Conservation (phyloP, 495 filamentous ascomycete species). For the Gamarada debralockiae region DNA sequence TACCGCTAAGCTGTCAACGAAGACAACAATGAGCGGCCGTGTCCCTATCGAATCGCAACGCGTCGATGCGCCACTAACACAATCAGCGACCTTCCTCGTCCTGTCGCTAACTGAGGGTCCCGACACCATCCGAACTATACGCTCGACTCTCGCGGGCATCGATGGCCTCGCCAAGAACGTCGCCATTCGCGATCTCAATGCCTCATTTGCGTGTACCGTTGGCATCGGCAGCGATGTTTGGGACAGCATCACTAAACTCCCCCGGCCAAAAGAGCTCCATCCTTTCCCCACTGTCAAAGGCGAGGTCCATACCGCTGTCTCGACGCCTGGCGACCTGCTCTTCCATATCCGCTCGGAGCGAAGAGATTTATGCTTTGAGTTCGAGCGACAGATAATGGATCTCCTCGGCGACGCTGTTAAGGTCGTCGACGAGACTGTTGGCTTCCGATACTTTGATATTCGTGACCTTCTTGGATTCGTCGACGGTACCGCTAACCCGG, state of each 20-base stretch:
- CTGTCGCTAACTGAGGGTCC: slow-evolving; percentile 32
- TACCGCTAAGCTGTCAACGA: neutral
- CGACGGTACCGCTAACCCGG: slow-evolving; percentile 55
- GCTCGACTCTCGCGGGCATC: slow-evolving; percentile 41
- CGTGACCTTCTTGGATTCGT: slow-evolving; percentile 58
- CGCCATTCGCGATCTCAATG: slow-evolving; percentile 44
- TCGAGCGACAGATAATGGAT: slow-evolving; percentile 50
- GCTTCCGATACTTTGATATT: slow-evolving; percentile 57
- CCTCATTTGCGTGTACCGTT: slow-evolving; percentile 48
- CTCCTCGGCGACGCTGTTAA: slow-evolving; percentile 40
- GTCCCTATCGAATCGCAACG: slow-evolving; percentile 37
- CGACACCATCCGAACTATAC: slow-evolving; percentile 35
- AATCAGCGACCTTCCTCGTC: slow-evolving; percentile 49
- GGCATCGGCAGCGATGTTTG: slow-evolving; percentile 50
- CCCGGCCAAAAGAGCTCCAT: slow-evolving; percentile 47
- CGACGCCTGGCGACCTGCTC: slow-evolving; percentile 51
- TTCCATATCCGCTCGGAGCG: slow-evolving; percentile 56
- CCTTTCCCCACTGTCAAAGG: slow-evolving; percentile 46
- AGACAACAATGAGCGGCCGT: slow-evolving; percentile 10
- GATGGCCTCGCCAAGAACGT: slow-evolving; percentile 50
- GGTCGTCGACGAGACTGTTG: slow-evolving; percentile 48
- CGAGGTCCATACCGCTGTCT: slow-evolving; percentile 39
- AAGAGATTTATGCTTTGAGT: slow-evolving; percentile 54
- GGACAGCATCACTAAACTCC: slow-evolving; percentile 40
- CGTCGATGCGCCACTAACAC: slow-evolving; percentile 46